Evolutionary conservation across 1,284 basidiomycete species (phyloP).

Genomic region (Cryptococcus deneoformans): DNA sequence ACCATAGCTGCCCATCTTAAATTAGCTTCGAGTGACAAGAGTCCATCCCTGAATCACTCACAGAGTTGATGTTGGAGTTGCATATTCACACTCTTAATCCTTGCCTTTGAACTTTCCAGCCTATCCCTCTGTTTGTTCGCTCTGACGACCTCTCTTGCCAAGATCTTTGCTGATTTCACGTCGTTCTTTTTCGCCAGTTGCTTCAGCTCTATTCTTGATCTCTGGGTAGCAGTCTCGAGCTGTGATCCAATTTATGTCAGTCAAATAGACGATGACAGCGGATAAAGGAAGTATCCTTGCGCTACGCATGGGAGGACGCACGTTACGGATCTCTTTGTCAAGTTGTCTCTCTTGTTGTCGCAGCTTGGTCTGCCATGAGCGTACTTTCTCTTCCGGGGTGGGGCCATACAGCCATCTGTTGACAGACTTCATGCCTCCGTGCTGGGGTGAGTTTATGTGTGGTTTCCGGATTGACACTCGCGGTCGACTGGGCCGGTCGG

Average conservation of each 20-base stretch:
- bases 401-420: constrained; percentile 81
- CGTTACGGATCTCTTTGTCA: constrained; percentile 91
- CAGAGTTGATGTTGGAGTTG: constrained; percentile 93
- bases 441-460: not conserved
- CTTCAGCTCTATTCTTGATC: constrained; percentile 80
- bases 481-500: too few relatives aligned
- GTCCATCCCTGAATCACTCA: constrained; percentile 51
- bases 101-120: constrained; percentile 87
- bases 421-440: constrained; percentile 42
- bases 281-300: constrained; percentile 18
- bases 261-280: not conserved
- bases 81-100: constrained; percentile 84
- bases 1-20: constrained; percentile 71
- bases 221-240: constrained; percentile 78
- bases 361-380: constrained; percentile 82
- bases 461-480: not conserved
- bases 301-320: constrained; percentile 49
- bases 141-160: constrained; percentile 92
- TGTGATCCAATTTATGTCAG: constrained; percentile 41
- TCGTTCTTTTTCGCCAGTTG: constrained; percentile 89
- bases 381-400: constrained; percentile 85
- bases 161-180: constrained; percentile 83
- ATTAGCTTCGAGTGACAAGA: constrained; percentile 1
- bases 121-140: constrained; percentile 93
- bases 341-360: constrained; percentile 73